Conservation (phyloP, 2,329 filamentous ascomycete species). For the Trichoderma lentiforme region DNA sequence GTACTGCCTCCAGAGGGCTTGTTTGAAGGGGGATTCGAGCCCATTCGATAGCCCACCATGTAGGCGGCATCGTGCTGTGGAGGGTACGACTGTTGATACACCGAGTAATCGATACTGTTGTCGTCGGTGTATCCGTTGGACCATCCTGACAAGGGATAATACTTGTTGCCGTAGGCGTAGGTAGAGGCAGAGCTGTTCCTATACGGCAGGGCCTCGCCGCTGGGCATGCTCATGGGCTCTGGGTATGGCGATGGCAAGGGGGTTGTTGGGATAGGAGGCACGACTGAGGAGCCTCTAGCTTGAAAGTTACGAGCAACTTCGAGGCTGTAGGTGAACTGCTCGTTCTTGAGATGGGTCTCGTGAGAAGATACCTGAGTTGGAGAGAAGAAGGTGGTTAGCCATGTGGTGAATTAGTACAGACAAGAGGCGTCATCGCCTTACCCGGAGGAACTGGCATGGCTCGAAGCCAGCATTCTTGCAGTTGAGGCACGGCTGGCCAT, state of each 20-base stretch:
- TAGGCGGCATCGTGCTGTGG: conserved; percentile 26
- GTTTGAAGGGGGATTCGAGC: conserved; percentile 13
- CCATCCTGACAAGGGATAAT: conserved; percentile 28
- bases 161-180: conserved; percentile 28
- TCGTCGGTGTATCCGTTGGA: conserved; percentile 27
- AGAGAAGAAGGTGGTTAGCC: not conserved
- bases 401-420: not conserved
- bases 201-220: conserved; percentile 22
- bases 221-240: conserved; percentile 22
- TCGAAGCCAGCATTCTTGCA: conserved; percentile 72
- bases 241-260: conserved; percentile 19
- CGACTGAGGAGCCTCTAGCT: conserved; percentile 23
- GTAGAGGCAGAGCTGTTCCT: conserved; percentile 24
- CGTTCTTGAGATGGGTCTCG: conserved; percentile 29
- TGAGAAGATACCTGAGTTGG: conserved; percentile 32
- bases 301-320: conserved; percentile 33
- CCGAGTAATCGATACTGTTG: conserved; percentile 24
- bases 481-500: conserved; percentile 75
- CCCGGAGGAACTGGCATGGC: conserved; percentile 76
- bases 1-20: conserved; percentile 20
- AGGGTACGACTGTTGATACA: conserved; percentile 24
- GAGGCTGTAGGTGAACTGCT: conserved; percentile 29
- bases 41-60: conserved; percentile 28
- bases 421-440: conserved; percentile 39
- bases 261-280: conserved; percentile 13